Percentiles rank a stretch among this genome's conserved stretches.
These are phyloP conservation scores for Lachancea dasiensis DNA, from an alignment of 805 yeast genomes.

Conservation along the genomic window DNA sequence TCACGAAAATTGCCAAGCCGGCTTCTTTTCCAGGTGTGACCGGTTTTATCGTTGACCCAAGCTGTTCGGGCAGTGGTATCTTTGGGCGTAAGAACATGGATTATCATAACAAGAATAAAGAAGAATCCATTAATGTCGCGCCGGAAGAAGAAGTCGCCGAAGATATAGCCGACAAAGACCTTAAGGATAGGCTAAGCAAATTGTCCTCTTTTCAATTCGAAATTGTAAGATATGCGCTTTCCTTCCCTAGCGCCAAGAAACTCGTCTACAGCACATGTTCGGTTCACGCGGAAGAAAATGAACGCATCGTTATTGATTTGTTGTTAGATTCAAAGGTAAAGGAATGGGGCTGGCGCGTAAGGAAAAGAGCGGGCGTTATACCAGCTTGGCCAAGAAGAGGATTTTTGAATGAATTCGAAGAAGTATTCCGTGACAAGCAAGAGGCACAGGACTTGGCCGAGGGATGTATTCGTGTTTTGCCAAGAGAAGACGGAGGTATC, in stretches of 20 bases:
- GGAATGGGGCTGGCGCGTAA: constrained; percentile 68
- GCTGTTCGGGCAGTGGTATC: constrained; percentile 97
- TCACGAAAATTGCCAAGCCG: constrained; percentile 38
- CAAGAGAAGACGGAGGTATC: constrained; percentile 94
- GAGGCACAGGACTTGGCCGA: constrained; percentile 59
- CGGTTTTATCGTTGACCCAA: constrained; percentile 89
- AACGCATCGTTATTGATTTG: constrained; percentile 78
- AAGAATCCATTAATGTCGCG: constrained; percentile 3
- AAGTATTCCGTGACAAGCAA: constrained; percentile 38
- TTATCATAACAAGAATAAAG: constrained; percentile 28
- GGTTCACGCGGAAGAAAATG: constrained; percentile 89
- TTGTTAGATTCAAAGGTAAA: constrained; percentile 60
- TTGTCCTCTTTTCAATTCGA: constrained; percentile 82
- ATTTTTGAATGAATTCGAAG: constrained; percentile 54
- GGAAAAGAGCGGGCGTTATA: constrained; percentile 53
- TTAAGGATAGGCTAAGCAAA: constrained; percentile 44
- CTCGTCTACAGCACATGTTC: constrained; percentile 96
- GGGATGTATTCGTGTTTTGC: constrained; percentile 80
- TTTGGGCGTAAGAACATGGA: constrained; percentile 79
- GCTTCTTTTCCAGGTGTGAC: constrained; percentile 57
- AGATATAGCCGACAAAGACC: constrained; percentile 39
- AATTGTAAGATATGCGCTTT: constrained; percentile 82
- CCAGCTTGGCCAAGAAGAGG: constrained; percentile 91
- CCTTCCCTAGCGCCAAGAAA: constrained; percentile 67
- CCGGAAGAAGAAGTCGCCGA: constrained; percentile 16